Evolutionary conservation across 176 grass and related monocot genomes (phyloP), one percentile per base, ranked within the genome.

Genomic region (Oryza glaberrima): DNA sequence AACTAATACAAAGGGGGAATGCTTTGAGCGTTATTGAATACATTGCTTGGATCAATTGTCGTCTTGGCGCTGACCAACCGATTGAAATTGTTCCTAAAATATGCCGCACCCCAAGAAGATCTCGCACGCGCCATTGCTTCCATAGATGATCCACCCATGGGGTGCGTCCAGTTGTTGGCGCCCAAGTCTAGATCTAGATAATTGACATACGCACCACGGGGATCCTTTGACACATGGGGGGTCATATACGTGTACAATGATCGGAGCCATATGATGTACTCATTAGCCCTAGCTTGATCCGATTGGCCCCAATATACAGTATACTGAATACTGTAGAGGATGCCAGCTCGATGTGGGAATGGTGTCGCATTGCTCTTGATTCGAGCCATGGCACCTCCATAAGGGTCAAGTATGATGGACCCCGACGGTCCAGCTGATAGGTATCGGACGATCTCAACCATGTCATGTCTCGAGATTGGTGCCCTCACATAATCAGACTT

Each of bases 161-260:
- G 48, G 0, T 11, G 13, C n/a, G 6, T 70, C 92, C 94, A 92
- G 3, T 64, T 43, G 1, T 87, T 77, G 17, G 67, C 58, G 11
- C 92, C 95, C 11, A 97, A 16, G 9, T 94, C 95, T 2, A 93
- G 75, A 49, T 97, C 92, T 32, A 91, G 0, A 28, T 93, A 97
- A 84, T 97, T 97, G 1, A 93, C 84, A 10, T 91, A 94, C 20
- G 90, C 90, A 4, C 72, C 86, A 0, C 88, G 87, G 0, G 90
- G 88, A 13, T 88, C 45, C 12, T 84, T 81, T 0, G 92, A 86
- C 75, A 91, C 95, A n/a, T 73, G 73, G 0, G 35, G 28, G 1
- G 75, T 15, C 92, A 97, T 97, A 73, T 44, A 91, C 4, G 1
- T n/a, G 48, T 94, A 83, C 82, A 97, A 63, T 0, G 76, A 52